Evolutionary conservation across 345 rosid genomes (phyloP).

Genomic region (Camelina neglecta): DNA sequence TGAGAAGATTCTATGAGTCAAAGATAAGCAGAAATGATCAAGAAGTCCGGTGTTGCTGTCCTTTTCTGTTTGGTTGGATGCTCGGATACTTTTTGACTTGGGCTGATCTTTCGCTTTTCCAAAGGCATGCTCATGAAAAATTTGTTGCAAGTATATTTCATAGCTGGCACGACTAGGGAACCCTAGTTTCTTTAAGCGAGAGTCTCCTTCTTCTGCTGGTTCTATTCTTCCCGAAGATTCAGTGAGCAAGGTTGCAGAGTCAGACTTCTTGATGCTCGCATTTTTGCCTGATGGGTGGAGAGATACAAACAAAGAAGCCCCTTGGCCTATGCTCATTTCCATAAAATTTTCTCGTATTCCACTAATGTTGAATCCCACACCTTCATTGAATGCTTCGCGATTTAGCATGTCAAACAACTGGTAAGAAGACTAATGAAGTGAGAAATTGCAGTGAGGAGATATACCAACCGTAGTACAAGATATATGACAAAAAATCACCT

Average conservation of each 20-base stretch:
- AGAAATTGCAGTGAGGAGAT: conserved; percentile 25
- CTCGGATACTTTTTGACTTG: conserved; percentile 47
- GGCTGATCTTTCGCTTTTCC: conserved; percentile 56
- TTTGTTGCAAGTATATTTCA: conserved; percentile 84
- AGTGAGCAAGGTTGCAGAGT: conserved; percentile 47
- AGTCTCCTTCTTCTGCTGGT: conserved; percentile 45
- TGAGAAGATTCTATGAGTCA: conserved; percentile 86
- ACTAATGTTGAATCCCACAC: conserved; percentile 72
- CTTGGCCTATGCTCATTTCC: conserved; percentile 74
- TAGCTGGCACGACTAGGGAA: conserved; percentile 63
- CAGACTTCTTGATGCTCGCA: conserved; percentile 45
- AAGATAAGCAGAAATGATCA: conserved; percentile 83
- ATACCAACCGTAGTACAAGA: conserved; percentile 6
- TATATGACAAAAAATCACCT: conserved; percentile 51
- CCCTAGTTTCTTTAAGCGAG: conserved; percentile 46
- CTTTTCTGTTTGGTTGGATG: conserved; percentile 56
- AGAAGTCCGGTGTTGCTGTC: conserved; percentile 69
- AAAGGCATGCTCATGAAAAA: conserved; percentile 73
- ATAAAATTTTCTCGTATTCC: conserved; percentile 85
- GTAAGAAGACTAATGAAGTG: conserved; percentile 40
- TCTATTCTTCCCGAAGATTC: conserved; percentile 58
- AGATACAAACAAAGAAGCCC: conserved; percentile 73
- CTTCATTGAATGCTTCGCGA: conserved; percentile 78
- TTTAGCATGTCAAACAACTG: conserved; percentile 88
- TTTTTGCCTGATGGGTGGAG: conserved; percentile 58